Evolutionary conservation across 495 filamentous ascomycete species (phyloP).

Genomic region (Podospora australis): DNA sequence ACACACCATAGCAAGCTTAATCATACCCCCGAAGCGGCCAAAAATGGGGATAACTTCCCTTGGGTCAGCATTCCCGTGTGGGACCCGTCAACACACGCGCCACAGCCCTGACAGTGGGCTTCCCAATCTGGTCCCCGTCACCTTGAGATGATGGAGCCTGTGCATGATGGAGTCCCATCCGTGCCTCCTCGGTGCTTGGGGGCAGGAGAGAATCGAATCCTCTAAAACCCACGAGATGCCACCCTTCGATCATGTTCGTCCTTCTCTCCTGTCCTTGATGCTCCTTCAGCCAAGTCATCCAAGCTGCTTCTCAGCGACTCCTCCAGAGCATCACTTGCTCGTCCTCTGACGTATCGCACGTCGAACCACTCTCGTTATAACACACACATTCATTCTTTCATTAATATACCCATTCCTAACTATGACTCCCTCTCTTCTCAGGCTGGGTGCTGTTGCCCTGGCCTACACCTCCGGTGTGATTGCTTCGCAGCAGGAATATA

Average conservation of each 20-base stretch:
- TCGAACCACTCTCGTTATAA: constrained; percentile 23
- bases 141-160: background rate
- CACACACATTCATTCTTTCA: constrained; percentile 18
- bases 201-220: background rate
- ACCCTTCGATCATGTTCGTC: constrained; percentile 1
- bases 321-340: constrained; percentile 33
- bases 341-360: constrained; percentile 44
- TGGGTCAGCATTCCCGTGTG: background rate
- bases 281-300: constrained; percentile 15
- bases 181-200: background rate
- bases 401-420: constrained; percentile 1
- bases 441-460: constrained; percentile 35
- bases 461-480: constrained; percentile 26
- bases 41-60: too few species aligned
- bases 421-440: constrained; percentile 40
- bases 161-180: background rate
- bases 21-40: too few species aligned
- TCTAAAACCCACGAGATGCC: constrained; percentile 4
- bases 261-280: constrained; percentile 14
- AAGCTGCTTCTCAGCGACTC: constrained; percentile 19
- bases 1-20: too few species aligned
- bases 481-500: constrained; percentile 27
- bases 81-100: too few species aligned
- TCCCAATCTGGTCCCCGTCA: too few species aligned
- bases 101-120: too few species aligned